Evolutionary conservation across 148 eudicot species (phyloP), one percentile per base, ranked within the genome.

Genomic region (Vaccinium vitisidaea): DNA sequence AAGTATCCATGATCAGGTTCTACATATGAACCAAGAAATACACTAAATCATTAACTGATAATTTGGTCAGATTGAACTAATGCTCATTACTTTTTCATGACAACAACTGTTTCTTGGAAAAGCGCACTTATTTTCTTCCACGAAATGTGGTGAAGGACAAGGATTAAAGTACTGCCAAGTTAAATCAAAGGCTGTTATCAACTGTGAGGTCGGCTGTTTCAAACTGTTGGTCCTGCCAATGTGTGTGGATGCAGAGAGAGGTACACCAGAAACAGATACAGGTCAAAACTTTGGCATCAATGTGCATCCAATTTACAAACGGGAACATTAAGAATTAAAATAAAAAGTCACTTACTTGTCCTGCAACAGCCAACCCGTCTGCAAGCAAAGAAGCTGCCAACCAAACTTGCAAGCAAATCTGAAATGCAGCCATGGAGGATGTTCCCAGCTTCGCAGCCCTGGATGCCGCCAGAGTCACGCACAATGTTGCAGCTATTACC

Each of bases 381-480:
- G 88, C 88, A 63, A 88, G 90, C 75, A 88, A 85, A 36, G 90
- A 88, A 19, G 88, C 46, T 5, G 88, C 82, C 82, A 88, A 59
- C 90, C 90, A 88, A 32, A 85, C 85, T 76, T 88, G 90, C 82
- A 88, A 80, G 88, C 90, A 88, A 65, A 88, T 80, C 82, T 88
- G 88, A 52, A 88, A 85, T 8, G 89, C 89, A 52, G 87, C 89
- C 89, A 88, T 88, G 7, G 89, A 80, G 46, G 83, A 83, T 48
- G 89, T n/a, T 8, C 89, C 89, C 21, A 69, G 50, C 75, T 83
- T 77, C 39, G 89, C 89, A 75, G 90, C 86, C 77, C 83, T 63
- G 56, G 90, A 83, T 63, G 90, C 88, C 11, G 88, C 88, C 80
- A 88, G 75, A 23, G 90, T 88, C 74, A 88, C 86, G 77, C 90